These are phyloP conservation scores for Lasiodiplodia sp. DNA, from an alignment of 2,329 filamentous ascomycete species.

Conservation along the genomic window DNA sequence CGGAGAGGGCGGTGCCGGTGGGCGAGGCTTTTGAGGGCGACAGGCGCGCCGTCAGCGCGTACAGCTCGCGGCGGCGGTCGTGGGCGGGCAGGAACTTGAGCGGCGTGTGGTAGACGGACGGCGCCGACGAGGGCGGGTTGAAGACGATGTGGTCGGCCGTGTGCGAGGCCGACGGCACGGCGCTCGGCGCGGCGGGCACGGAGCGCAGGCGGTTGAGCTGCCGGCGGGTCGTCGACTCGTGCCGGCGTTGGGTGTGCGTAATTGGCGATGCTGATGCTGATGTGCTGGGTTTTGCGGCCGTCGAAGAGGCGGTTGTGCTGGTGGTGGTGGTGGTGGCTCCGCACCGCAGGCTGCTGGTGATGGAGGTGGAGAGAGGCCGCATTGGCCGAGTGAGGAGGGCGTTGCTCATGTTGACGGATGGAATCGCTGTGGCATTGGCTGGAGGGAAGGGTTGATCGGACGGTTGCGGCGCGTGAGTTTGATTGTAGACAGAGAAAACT, in stretches of 20 bases:
- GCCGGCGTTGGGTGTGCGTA: conserved; percentile 12
- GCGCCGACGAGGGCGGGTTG: conserved; percentile 70
- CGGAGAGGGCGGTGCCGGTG: conserved; percentile 39
- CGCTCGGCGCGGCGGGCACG: conserved; percentile 12
- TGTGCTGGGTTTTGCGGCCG: conserved; percentile 16
- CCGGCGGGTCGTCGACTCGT: conserved; percentile 26
- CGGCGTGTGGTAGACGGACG: conserved; percentile 70
- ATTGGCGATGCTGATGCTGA: conserved; percentile 1
- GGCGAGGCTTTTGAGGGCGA: conserved; percentile 36
- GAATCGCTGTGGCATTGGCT: conserved; percentile 19
- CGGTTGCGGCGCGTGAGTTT: conserved; percentile 8
- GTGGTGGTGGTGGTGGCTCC: conserved; percentile 10
- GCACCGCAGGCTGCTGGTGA: conserved; percentile 16
- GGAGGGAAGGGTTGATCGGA: background rate
- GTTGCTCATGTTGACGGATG: conserved; percentile 28
- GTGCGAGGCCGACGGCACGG: conserved; percentile 3
- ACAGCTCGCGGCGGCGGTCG: conserved; percentile 62
- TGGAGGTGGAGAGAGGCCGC: conserved; percentile 27
- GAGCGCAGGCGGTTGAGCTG: conserved; percentile 14
- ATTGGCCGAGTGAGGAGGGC: conserved; percentile 23
- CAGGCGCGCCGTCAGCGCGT: conserved; percentile 41
- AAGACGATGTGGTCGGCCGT: conserved; percentile 65
- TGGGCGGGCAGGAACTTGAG: conserved; percentile 67
- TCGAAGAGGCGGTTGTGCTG: background rate
- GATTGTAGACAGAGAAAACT: conserved; percentile 16